Evolutionary conservation across 257 asterid species (phyloP), one percentile per base, ranked within the genome.

Genomic region (Jasminum sambac): DNA sequence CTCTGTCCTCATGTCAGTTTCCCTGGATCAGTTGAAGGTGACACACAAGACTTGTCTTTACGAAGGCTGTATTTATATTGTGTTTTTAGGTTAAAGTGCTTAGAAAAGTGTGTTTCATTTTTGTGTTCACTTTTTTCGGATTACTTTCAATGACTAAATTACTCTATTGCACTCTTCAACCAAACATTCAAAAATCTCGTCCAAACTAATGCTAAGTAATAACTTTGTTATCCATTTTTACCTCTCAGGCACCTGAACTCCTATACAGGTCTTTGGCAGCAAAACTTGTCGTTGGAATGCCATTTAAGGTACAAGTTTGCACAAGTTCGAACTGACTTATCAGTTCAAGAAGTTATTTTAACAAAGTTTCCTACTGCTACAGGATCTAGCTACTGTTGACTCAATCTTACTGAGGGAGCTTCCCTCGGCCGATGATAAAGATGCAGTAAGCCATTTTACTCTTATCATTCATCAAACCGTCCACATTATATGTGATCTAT

Each of bases 381-480:
- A 93, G 98, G 99, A 95, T 84, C 82, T 95, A 74, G 98, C 99
- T 59, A 95, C 99, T 61, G 98, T 91, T 66, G 99, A 95, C 86
- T 89, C 99, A 12, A 87, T 95, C 84, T 81, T 95, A 74, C 63
- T 95, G 72, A 87, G 99, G 76, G 95, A 95, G 76, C 97, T 95
- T 80, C 99, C 99, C 70, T 72, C 90, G 21, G 84, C 69, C 71
- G 92, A 90, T 57, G 97, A 91, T 73, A 90, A 79, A 80, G 91
- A 87, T 76, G 87, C 99, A 44, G 99, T 95, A 86, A 88, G 90
- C 76, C 75, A 69, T 69, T 21, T 66, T 64, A 52, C 38, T 26
- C 40, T 74, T 73, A 69, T 64, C 58, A 10, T 17, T 55, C 19
- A 63, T 30, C 52, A 26, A 36, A 16, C 12, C 50, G 62, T 19